Percentiles rank a stretch among this genome's conserved stretches.
Conservation (phyloP, 176 grass and related monocot genomes). For the Eremochloa ophiuroides region DNA sequence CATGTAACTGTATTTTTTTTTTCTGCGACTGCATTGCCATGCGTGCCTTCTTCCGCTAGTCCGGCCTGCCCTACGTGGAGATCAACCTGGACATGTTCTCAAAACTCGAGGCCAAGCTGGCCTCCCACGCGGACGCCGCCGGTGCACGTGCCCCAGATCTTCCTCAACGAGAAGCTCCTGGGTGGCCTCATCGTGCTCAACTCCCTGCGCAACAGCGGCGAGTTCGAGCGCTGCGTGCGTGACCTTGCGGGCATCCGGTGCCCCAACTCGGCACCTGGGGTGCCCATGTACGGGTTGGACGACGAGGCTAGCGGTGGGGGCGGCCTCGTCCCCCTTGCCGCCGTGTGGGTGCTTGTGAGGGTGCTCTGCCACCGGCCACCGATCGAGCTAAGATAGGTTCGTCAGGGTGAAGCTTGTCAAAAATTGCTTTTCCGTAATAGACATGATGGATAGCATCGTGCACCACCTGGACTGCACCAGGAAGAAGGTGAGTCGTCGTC, state of each 20-base stretch:
- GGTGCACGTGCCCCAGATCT: conserved; percentile 69
- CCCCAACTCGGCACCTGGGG: conserved; percentile 53
- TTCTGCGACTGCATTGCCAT: conserved; percentile 86
- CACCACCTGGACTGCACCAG: conserved; percentile 69
- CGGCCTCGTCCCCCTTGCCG: neutral
- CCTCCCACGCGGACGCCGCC: conserved; percentile 43
- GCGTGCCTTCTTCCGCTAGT: conserved; percentile 59
- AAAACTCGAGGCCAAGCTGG: conserved; percentile 58
- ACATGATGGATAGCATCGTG: conserved; percentile 75
- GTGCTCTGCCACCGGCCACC: conserved; percentile 65
- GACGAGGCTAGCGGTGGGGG: conserved; percentile 4
- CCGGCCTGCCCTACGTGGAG: conserved; percentile 68
- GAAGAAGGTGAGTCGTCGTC: conserved; percentile 49
- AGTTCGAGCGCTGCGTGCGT: conserved; percentile 64
- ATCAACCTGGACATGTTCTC: conserved; percentile 95
- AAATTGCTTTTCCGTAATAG: conserved; percentile 85
- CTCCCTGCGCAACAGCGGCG: conserved; percentile 78
- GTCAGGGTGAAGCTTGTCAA: conserved; percentile 82
- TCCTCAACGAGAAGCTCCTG: conserved; percentile 87
- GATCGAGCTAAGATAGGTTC: conserved; percentile 85
- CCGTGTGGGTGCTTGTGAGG: conserved; percentile 41
- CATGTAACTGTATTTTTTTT: too few relatives aligned
- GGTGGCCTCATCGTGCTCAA: conserved; percentile 80
- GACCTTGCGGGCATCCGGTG: conserved; percentile 56
- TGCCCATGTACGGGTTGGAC: conserved; percentile 83